Base-by-base conservation (phyloP, 2,329 filamentous ascomycete genomes). In the Ilyonectria destructans region DNA sequence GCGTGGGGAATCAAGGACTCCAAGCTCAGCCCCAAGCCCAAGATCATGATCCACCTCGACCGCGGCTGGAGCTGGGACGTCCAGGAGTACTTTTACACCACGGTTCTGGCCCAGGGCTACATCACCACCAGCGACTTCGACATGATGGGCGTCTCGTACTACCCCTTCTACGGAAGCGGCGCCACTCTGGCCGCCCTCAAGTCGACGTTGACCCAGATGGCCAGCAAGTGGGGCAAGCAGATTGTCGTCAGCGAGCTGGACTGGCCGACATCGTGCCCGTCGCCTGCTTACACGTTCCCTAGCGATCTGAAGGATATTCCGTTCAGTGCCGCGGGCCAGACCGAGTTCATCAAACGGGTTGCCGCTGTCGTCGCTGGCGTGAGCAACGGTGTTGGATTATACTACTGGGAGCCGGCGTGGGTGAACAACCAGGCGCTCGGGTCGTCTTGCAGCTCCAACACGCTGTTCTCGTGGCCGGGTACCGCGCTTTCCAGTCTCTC, bases 331-430 rank as follows among this genome's bases (percentile, higher is more conserved):
- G 88, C 83, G 0, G 92, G 92, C 0, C 92, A 94, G 83, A 80
- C 81, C 2, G 84, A 83, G 2, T 94, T 90, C 79, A 79, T 94
- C 60, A 82, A 88, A 78, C 81, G 86, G 65, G 84, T 94, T 19
- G 90, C 90, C 0, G 81, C 81, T 1, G 82, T 89, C 1, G 86
- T 93, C 0, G 81, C 83, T 1, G 84, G 80, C 1, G 85, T 89
- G 0, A 83, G 79, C 1, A 85, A 85, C 1, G 90, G 90, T 0
- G 79, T 82, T 31, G 92, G 91, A 0, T 51, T 94, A 8, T 93
- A 91, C 69, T 94, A 93, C 72, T 94, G 92, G 92, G 92, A 94
- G 77, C 91, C 91, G 0, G 89, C 88, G 1, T 94, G 91, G 91
- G 83, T 93, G 69, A 84, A 89, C 48, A 93, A 93, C 79, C 85